Evolutionary conservation across 2,329 filamentous ascomycete genomes (phyloP).

Genomic region (Stachybotrys chartarum): DNA sequence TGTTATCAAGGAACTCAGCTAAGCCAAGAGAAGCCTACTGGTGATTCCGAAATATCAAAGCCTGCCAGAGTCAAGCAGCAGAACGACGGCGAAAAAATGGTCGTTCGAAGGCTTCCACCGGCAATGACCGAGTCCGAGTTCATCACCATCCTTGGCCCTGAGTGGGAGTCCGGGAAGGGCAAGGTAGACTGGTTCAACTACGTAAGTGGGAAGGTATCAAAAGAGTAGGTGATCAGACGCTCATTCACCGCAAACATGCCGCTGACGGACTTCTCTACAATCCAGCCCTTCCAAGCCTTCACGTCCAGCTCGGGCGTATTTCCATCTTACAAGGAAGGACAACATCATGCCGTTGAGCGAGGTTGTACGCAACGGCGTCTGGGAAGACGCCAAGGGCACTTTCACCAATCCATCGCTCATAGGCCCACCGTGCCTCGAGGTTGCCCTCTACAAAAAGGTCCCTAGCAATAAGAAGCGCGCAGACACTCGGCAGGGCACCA

Average conservation of each 20-base stretch:
- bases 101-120: constrained; percentile 78
- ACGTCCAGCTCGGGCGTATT: constrained; percentile 69
- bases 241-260: background rate
- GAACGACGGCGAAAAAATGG: constrained; percentile 65
- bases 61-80: constrained; percentile 21
- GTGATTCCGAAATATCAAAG: constrained; percentile 20
- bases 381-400: constrained; percentile 77
- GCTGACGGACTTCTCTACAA: background rate
- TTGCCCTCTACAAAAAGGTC: constrained; percentile 75
- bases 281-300: constrained; percentile 77
- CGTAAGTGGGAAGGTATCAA: constrained; percentile 62
- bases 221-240: constrained; percentile 54
- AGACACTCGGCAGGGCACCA: constrained; percentile 85
- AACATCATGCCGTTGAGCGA: constrained; percentile 63
- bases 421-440: constrained; percentile 73
- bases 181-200: constrained; percentile 81
- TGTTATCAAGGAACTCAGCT: constrained; percentile 1
- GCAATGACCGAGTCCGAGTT: constrained; percentile 79
- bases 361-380: constrained; percentile 58
- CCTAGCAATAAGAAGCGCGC: constrained; percentile 67
- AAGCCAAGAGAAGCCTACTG: constrained; percentile 14
- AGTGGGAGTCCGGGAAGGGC: constrained; percentile 75
- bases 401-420: constrained; percentile 65
- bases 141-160: constrained; percentile 60
- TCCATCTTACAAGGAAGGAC: constrained; percentile 70